A percentile compares a stretch with the other conserved stretches of the same genome.
These are phyloP conservation scores for Podaxis sp. DNA, from an alignment of 768 basidiomycete species.

Conservation along the genomic window DNA sequence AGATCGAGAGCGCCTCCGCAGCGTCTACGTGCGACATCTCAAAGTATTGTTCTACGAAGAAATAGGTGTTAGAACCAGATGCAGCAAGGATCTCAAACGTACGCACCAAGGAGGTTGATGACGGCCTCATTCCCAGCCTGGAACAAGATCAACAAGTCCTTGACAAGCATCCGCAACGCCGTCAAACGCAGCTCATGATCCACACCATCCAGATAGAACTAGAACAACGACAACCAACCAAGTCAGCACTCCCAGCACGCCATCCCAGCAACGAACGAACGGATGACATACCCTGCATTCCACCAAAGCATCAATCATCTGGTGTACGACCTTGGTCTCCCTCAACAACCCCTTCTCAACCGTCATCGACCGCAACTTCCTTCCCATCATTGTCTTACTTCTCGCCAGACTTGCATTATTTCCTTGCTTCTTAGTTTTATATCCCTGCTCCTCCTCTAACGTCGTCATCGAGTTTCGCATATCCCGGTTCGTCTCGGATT, in stretches of 20 bases:
- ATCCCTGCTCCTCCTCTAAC: constrained; percentile 49
- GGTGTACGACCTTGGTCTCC: constrained; percentile 89
- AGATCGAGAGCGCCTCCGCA: constrained; percentile 74
- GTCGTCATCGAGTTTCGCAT: constrained; percentile 61
- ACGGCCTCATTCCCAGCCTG: constrained; percentile 97
- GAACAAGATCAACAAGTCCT: constrained; percentile 92
- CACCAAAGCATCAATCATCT: constrained; percentile 81
- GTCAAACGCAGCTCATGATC: constrained; percentile 89
- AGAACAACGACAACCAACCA: neutral
- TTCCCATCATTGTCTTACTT: constrained; percentile 75
- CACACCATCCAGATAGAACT: constrained; percentile 94
- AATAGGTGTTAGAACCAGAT: constrained; percentile 20
- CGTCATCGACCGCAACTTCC: constrained; percentile 85
- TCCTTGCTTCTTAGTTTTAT: constrained; percentile 26
- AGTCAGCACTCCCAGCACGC: constrained; percentile 1
- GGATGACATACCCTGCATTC: constrained; percentile 75
- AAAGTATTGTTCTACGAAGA: constrained; percentile 84
- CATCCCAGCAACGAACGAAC: neutral
- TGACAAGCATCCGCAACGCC: constrained; percentile 90
- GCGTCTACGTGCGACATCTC: constrained; percentile 98
- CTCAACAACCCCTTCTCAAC: constrained; percentile 94
- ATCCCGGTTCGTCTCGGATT: constrained; percentile 90
- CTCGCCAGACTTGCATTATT: constrained; percentile 36
- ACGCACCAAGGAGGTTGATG: constrained; percentile 70
- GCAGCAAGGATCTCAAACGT: constrained; percentile 12